These are phyloP conservation scores for Pythium dissimile DNA, from an alignment of 352 stramenopile genomes.

Conservation along the genomic window DNA sequence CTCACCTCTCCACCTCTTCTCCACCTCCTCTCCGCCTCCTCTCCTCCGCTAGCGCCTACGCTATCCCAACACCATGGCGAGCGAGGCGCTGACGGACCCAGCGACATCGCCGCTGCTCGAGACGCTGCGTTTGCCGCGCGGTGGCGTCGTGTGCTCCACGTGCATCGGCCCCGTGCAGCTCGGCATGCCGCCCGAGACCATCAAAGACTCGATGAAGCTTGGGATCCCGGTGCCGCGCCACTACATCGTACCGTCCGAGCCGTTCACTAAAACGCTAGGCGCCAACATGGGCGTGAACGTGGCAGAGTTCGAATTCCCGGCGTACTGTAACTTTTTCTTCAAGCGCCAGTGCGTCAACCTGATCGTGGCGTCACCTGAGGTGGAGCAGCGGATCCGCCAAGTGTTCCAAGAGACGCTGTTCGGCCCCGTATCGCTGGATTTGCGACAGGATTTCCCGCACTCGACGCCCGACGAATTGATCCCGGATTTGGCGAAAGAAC, in stretches of 20 bases:
- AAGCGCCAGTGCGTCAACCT: constrained; percentile 85
- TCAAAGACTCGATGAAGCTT: constrained; percentile 96
- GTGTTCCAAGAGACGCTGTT: constrained; percentile 91
- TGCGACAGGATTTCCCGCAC: constrained; percentile 71
- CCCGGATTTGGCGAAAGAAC: constrained; percentile 79
- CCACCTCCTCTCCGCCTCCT: background rate
- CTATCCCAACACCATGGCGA: background rate
- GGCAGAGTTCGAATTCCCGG: constrained; percentile 96
- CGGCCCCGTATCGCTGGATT: constrained; percentile 65
- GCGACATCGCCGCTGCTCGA: constrained; percentile 34
- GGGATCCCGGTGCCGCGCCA: constrained; percentile 91
- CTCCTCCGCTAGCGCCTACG: background rate
- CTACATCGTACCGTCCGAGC: constrained; percentile 94
- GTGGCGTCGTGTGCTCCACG: constrained; percentile 71
- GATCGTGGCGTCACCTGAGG: constrained; percentile 73
- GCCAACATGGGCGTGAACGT: constrained; percentile 95
- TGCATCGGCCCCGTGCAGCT: constrained; percentile 83
- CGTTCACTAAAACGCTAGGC: constrained; percentile 93
- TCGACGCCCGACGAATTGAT: constrained; percentile 48
- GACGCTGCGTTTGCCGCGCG: constrained; percentile 67
- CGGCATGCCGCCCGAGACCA: constrained; percentile 96
- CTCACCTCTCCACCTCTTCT: background rate
- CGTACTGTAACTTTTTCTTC: constrained; percentile 98
- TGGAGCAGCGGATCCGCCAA: constrained; percentile 77
- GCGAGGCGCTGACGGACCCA: background rate